phyloP scores from a whole-genome alignment of 202 grass and related monocot species.

The Setaria italica region DNA sequence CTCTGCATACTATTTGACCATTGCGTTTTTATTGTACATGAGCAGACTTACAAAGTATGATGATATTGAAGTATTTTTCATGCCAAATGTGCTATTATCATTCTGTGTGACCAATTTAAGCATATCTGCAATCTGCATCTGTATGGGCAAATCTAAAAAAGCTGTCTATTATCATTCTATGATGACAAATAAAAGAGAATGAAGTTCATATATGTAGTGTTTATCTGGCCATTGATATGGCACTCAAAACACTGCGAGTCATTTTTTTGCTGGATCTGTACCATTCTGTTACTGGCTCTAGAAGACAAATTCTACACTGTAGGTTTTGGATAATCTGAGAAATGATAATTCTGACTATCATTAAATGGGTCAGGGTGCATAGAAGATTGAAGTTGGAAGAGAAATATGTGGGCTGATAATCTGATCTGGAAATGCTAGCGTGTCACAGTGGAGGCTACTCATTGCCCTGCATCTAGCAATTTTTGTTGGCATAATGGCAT shows the following conservation, averaged over 20 bases:
- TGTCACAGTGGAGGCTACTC: neutral
- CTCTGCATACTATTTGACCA: neutral
- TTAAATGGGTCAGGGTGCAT: constrained; percentile 3
- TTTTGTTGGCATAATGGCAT: constrained; percentile 12
- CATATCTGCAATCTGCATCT: too few relatives aligned
- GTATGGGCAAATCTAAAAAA: neutral
- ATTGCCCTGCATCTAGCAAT: constrained; percentile 5
- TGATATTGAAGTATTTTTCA: neutral
- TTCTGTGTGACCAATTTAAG: neutral
- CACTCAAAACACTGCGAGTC: constrained; percentile 2
- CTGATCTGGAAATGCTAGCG: neutral
- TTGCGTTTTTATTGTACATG: neutral
- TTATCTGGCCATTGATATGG: constrained; percentile 10
- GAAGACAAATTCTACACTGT: neutral
- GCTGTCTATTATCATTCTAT: neutral
- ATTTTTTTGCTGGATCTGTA: constrained; percentile 3
- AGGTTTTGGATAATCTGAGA: neutral
- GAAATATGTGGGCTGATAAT: neutral
- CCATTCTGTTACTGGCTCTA: neutral
- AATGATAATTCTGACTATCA: constrained; percentile 26
- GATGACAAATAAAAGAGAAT: neutral
- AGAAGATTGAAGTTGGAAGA: constrained; percentile 17
- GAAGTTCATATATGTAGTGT: constrained; percentile 2
- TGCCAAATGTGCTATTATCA: neutral
- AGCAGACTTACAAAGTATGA: neutral